phyloP scores from a whole-genome alignment of 768 basidiomycete genomes.

The Auriscalpium orientale region DNA sequence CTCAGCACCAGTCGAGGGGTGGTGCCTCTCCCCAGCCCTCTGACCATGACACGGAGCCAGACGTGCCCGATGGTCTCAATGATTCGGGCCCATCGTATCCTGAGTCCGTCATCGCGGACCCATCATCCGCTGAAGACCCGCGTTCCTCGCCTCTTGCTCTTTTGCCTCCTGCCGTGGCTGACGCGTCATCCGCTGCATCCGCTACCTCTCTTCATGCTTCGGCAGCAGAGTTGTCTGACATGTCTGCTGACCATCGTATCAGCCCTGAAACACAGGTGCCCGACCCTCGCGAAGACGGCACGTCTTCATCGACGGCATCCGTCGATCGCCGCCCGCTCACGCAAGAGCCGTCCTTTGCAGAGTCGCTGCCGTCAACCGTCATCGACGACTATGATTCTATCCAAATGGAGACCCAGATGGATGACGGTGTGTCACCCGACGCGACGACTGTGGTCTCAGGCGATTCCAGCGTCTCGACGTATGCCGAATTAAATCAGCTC shows the following conservation, averaged over 20 bases:
- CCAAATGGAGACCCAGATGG: slow-evolving; percentile 10
- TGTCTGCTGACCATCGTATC: slow-evolving; percentile 12
- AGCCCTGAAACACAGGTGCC: slow-evolving; percentile 13
- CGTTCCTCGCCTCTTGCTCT: slow-evolving; percentile 7
- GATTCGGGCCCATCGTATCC: slow-evolving; percentile 1
- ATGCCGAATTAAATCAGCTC: slow-evolving; percentile 7
- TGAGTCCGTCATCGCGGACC: slow-evolving; percentile 8
- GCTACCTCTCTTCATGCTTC: slow-evolving; percentile 13
- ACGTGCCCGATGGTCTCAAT: neutral
- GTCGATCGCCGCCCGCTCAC: slow-evolving; percentile 5
- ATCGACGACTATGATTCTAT: slow-evolving; percentile 9
- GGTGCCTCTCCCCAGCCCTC: slow-evolving; percentile 1
- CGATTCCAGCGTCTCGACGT: slow-evolving; percentile 6
- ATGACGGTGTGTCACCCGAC: slow-evolving; percentile 10
- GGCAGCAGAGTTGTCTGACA: slow-evolving; percentile 12
- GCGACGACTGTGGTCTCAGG: slow-evolving; percentile 12
- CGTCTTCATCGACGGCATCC: slow-evolving; percentile 5
- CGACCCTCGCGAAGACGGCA: slow-evolving; percentile 10
- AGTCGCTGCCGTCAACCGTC: neutral
- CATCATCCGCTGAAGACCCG: slow-evolving; percentile 6
- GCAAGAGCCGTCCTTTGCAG: slow-evolving; percentile 2
- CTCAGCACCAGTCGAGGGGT: slow-evolving; percentile 12
- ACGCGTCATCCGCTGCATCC: slow-evolving; percentile 14
- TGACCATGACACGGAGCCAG: neutral
- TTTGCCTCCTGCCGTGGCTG: slow-evolving; percentile 8